phyloP scores from a whole-genome alignment of 805 yeast genomes.

The Citeromyces matritensis region DNA sequence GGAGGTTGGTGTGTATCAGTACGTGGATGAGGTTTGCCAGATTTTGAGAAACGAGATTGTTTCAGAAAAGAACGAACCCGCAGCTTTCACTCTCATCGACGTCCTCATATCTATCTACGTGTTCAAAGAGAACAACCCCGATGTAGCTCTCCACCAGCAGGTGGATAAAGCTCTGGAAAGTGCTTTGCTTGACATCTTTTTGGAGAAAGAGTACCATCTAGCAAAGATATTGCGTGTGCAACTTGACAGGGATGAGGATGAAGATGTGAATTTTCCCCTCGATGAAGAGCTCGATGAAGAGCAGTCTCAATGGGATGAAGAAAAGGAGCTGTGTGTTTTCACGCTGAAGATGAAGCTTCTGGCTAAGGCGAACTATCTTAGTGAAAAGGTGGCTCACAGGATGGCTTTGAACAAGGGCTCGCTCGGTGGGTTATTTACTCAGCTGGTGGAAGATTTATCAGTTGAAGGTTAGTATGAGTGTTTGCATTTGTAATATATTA shows the following conservation, averaged over 20 bases:
- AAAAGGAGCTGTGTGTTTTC: constrained; percentile 9
- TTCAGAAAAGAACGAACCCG: constrained; percentile 3
- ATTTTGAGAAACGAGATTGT: background rate
- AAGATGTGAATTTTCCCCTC: constrained; percentile 20
- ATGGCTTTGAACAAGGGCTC: too few species aligned
- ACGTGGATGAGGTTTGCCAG: background rate
- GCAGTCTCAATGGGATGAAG: constrained; percentile 3
- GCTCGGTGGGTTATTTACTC: too few species aligned
- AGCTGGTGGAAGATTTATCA: too few species aligned
- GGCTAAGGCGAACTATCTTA: too few species aligned
- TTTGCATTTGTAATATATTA: too few species aligned
- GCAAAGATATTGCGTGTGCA: constrained; percentile 20
- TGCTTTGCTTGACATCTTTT: constrained; percentile 8
- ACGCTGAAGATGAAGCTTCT: constrained; percentile 10
- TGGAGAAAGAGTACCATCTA: constrained; percentile 29
- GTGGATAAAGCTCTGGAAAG: constrained; percentile 16
- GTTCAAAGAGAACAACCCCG: constrained; percentile 13
- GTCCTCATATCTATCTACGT: constrained; percentile 8
- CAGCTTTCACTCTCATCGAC: constrained; percentile 10
- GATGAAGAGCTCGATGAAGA: constrained; percentile 4
- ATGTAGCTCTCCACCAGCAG: constrained; percentile 17
- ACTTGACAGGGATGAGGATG: constrained; percentile 36
- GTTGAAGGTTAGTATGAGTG: too few species aligned
- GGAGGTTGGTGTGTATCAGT: constrained; percentile 5
- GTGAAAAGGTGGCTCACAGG: too few species aligned